Evolutionary conservation across 2,329 filamentous ascomycete species (phyloP).

Genomic region (Cucurbitaria berberidis): DNA sequence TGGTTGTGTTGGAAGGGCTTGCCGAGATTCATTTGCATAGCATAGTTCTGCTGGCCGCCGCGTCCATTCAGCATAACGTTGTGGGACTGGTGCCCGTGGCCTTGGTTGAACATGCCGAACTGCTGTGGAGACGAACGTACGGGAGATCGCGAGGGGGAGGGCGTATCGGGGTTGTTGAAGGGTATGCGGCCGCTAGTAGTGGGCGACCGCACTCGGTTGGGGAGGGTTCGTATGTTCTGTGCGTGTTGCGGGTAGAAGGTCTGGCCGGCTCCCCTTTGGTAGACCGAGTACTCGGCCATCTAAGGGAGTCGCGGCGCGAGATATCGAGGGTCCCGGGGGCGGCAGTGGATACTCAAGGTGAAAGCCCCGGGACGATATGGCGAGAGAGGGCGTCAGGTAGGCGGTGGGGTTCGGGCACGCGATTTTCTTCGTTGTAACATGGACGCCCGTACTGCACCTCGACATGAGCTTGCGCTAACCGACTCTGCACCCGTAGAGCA

Average conservation of each 20-base stretch:
- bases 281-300: constrained; percentile 72
- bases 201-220: constrained; percentile 57
- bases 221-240: constrained; percentile 54
- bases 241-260: constrained; percentile 64
- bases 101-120: constrained; percentile 75
- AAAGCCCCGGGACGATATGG: constrained; percentile 31
- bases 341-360: constrained; percentile 34
- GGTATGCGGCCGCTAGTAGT: constrained; percentile 52
- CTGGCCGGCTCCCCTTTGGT: constrained; percentile 66
- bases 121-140: constrained; percentile 57
- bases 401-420: constrained; percentile 53
- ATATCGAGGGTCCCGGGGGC: constrained; percentile 35
- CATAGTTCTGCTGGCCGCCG: constrained; percentile 62
- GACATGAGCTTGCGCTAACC: constrained; percentile 43
- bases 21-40: constrained; percentile 65
- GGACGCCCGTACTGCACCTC: constrained; percentile 45
- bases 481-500: constrained; percentile 35
- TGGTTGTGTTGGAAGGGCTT: constrained; percentile 71
- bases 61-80: constrained; percentile 78
- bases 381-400: constrained; percentile 45
- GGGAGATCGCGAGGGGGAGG: constrained; percentile 64
- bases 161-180: constrained; percentile 57
- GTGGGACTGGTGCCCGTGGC: constrained; percentile 68
- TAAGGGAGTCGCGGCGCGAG: constrained; percentile 52
- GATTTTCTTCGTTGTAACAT: constrained; percentile 59